Evolutionary conservation across 805 yeast genomes (phyloP), one percentile per base, ranked within the genome.

Genomic region (Saturnispora galanensis): DNA sequence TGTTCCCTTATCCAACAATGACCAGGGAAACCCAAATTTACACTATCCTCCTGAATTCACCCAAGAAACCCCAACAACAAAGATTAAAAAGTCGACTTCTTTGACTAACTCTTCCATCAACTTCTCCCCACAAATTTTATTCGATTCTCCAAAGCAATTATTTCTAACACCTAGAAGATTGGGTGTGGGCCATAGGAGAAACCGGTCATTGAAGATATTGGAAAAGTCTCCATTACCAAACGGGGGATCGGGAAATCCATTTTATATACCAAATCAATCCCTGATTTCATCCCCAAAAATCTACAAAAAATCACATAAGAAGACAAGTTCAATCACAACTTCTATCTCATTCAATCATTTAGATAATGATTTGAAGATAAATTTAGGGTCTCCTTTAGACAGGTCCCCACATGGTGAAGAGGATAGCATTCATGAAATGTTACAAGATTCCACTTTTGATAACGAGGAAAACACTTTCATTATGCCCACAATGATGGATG

Each of bases 221-320:
- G 58, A 60, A 36, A 63, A 58, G 50, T 66, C 71, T 1, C 70
- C 71, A 10, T 26, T 31, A 15, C 33, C 35, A 26, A 21, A 6
- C 26, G 26, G 26, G 6, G 53, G 57, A 13, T 51, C 53, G 39
- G 68, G 68, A 6, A 73, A 71, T 50, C 77, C 77, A 9, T 73
- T 72, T 54, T 71, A 71, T 53, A 70, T 71, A 1, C 75, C 74
- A 3, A 65, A 6, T 69, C 38, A 21, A 28, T 32, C 42, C n/a
- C 17, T 69, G 39, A 43, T 69, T 21, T 21, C 26, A 38, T 66
- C 75, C 12, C 76, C 77, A 8, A 64, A 62, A 46, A 56, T 62
- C 38, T 45, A 54, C 40, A 55, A 66, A 49, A 52, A 50, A 39
- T 34, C 48, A 15, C 65, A 49, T 56, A 56, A 53, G 47, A 61